Conservation (phyloP, 2,329 filamentous ascomycete genomes). For the Aspergillus cejpii region DNA sequence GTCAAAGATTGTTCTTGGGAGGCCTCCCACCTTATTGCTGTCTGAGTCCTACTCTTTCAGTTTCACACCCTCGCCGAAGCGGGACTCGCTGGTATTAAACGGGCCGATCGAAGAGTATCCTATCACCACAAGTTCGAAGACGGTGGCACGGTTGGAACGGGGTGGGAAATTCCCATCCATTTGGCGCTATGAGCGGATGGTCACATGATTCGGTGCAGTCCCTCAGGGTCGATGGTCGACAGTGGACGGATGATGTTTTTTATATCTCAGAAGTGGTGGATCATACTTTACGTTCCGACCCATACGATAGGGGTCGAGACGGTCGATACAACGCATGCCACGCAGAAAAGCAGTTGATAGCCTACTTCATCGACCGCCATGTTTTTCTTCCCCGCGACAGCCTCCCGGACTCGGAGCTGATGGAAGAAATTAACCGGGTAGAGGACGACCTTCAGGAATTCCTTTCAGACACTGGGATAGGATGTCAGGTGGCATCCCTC, state of each 20-base stretch:
- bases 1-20: conserved; percentile 7
- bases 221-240: conserved; percentile 2
- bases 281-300: too few relatives aligned
- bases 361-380: conserved; percentile 13
- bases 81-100: neutral
- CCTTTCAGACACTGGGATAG: too few relatives aligned
- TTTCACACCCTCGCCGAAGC: neutral
- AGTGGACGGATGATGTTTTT: too few relatives aligned
- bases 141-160: conserved; percentile 7
- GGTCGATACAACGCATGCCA: conserved; percentile 11
- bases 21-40: conserved; percentile 1
- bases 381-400: conserved; percentile 9
- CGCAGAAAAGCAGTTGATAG: conserved; percentile 14
- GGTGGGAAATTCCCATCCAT: neutral
- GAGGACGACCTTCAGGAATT: too few relatives aligned
- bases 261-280: too few relatives aligned
- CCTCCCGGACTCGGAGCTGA: too few relatives aligned
- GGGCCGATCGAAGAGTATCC: conserved; percentile 7
- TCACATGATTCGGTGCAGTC: conserved; percentile 1
- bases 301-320: too few relatives aligned
- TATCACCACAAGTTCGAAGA: conserved; percentile 1
- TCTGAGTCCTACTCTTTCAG: conserved; percentile 6
- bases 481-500: too few relatives aligned
- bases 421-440: too few relatives aligned
- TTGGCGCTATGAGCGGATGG: conserved; percentile 8